A percentile compares a stretch with the other conserved stretches of the same genome.
These are phyloP conservation scores for Taiwanofungus camphoratus DNA, from an alignment of 1,284 basidiomycete genomes.

Conservation along the genomic window DNA sequence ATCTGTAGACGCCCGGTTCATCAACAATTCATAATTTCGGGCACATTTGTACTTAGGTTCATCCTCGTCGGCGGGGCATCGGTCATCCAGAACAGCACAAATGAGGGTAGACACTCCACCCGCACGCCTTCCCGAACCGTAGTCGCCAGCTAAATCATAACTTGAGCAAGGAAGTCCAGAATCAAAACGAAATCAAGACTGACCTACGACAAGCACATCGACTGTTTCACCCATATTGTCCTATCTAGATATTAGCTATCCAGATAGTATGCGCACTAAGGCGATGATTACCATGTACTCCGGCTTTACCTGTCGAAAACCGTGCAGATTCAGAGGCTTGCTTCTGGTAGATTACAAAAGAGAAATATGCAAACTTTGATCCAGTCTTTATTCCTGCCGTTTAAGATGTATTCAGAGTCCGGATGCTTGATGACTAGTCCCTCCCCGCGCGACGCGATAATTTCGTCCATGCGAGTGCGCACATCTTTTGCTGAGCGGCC, in stretches of 20 bases:
- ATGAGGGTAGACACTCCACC: conserved; percentile 79
- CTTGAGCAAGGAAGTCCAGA: too few species aligned
- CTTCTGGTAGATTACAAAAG: too few species aligned
- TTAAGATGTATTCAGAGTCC: conserved; percentile 72
- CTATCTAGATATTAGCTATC: conserved; percentile 31
- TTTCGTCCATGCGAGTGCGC: conserved; percentile 67
- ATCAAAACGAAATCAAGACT: conserved; percentile 18
- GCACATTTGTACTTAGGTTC: conserved; percentile 48
- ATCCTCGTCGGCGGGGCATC: conserved; percentile 46
- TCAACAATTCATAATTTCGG: conserved; percentile 6
- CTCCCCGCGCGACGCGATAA: conserved; percentile 82
- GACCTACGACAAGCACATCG: conserved; percentile 83
- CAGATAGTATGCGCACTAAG: conserved; percentile 2
- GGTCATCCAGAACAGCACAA: conserved; percentile 73
- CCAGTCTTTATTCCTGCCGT: conserved; percentile 86
- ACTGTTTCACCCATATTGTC: conserved; percentile 87
- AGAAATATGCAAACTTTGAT: conserved; percentile 73
- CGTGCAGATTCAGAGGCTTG: too few species aligned
- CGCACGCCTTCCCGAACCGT: conserved; percentile 65
- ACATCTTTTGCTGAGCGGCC: conserved; percentile 81
- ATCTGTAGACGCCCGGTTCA: conserved; percentile 36
- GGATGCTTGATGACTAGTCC: conserved; percentile 89
- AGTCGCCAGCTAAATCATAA: conserved; percentile 53
- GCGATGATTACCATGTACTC: conserved; percentile 77
- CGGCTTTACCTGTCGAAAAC: conserved; percentile 67